A percentile compares a stretch with the other conserved stretches of the same genome.
Evolutionary conservation across 2,329 filamentous ascomycete genomes (phyloP).

Genomic region (Stagonosporopsis chrysanthemi): DNA sequence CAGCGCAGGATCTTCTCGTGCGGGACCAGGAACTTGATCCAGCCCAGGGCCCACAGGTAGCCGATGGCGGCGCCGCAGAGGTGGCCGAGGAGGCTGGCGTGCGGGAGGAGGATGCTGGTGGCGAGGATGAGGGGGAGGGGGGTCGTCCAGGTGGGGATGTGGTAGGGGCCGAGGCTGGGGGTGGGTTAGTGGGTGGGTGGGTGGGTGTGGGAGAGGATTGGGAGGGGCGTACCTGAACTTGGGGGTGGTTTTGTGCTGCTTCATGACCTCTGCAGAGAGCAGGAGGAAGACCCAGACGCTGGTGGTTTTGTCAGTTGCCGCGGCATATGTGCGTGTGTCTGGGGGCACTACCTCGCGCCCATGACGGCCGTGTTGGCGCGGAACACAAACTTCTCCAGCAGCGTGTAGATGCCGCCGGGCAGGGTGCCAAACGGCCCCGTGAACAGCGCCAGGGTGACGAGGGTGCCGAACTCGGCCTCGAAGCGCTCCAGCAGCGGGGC

Average conservation of each 20-base stretch:
- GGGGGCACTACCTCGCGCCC: slow-evolving; percentile 73
- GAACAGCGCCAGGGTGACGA: slow-evolving; percentile 87
- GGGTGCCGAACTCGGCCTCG: slow-evolving; percentile 88
- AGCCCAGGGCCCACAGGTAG: slow-evolving; percentile 87
- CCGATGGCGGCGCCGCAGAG: slow-evolving; percentile 83
- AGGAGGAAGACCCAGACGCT: slow-evolving; percentile 95
- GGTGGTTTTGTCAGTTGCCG: not conserved
- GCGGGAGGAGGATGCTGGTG: slow-evolving; percentile 77
- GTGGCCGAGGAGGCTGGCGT: slow-evolving; percentile 86
- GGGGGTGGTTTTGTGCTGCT: slow-evolving; percentile 83
- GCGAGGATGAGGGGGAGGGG: slow-evolving; percentile 80
- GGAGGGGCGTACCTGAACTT: slow-evolving; percentile 65
- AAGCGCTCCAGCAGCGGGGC: slow-evolving; percentile 92
- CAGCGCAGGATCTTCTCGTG: slow-evolving; percentile 87
- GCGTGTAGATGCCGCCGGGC: slow-evolving; percentile 80
- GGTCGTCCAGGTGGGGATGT: slow-evolving; percentile 91
- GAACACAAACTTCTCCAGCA: slow-evolving; percentile 78
- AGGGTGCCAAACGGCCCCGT: slow-evolving; percentile 73
- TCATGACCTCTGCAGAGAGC: slow-evolving; percentile 82
- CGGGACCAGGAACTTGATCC: slow-evolving; percentile 86
- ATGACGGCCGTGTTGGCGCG: slow-evolving; percentile 75
- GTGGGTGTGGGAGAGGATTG: slow-evolving; percentile 33
- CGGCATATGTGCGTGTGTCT: too few relatives aligned
- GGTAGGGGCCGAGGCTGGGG: slow-evolving; percentile 62
- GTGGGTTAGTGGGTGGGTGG: slow-evolving; percentile 10